Percentiles rank a stretch among this genome's conserved stretches.
These are phyloP conservation scores for Colletotrichum salicis DNA, from an alignment of 2,329 filamentous ascomycete species.

Conservation along the genomic window DNA sequence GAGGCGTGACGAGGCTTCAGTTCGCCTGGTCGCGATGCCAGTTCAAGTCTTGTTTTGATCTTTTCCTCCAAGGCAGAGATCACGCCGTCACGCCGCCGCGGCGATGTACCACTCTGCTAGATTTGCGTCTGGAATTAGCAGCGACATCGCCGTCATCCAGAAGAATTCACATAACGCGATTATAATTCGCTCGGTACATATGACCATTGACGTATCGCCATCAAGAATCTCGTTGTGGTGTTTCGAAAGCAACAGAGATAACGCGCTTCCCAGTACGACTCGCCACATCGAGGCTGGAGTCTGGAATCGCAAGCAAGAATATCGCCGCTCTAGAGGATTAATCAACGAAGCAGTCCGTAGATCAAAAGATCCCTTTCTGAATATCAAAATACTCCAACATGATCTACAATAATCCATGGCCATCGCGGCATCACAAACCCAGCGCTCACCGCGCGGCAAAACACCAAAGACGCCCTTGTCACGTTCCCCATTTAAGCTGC, in stretches of 20 bases:
- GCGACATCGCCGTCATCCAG: too few relatives aligned
- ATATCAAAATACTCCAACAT: neutral
- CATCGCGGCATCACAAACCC: neutral
- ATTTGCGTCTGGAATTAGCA: too few relatives aligned
- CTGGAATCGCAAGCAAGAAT: neutral
- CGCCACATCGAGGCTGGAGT: neutral
- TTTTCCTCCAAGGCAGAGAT: neutral
- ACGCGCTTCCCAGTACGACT: neutral
- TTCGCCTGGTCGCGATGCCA: neutral
- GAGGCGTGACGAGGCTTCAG: too few relatives aligned
- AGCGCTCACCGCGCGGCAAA: neutral
- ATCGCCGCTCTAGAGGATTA: neutral
- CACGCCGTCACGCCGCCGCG: too few relatives aligned
- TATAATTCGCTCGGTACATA: too few relatives aligned
- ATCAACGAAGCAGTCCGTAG: neutral
- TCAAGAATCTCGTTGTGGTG: neutral
- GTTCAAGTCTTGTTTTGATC: neutral
- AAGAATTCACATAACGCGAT: too few relatives aligned
- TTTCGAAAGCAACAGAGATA: neutral
- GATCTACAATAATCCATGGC: neutral
- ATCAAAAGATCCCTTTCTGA: neutral
- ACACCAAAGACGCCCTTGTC: neutral
- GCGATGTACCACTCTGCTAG: too few relatives aligned
- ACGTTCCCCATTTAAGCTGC: neutral
- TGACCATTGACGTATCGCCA: too few relatives aligned